Evolutionary conservation across 129 eudicot species (phyloP), one percentile per base, ranked within the genome.

Genomic region (Flaveria sonorensis): DNA sequence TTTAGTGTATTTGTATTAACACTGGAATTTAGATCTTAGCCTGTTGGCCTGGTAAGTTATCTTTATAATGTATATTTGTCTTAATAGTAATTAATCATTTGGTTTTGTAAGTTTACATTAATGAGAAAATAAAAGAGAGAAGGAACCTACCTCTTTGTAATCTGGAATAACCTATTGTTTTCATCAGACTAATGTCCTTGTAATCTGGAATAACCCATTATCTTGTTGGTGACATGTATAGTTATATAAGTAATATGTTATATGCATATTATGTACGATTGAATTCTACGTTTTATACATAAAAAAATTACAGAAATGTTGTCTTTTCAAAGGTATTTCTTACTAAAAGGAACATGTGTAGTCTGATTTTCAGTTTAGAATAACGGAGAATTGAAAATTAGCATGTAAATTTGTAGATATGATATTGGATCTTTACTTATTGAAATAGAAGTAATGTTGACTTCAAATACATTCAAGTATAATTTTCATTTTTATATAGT

Each of bases 401-500:
- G 21, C 69, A 63, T 65, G 70, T 16, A 65, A 65, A 32, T 1
- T 66, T 65, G 71, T 39, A n/a, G 50, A 28, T 36, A 39, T 15
- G 36, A 12, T 62, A 13, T 15, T 30, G 21, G 18, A 45, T 21
- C 19, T 69, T 16, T 70, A 70, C 40, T 68, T 68, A 55, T 70
- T 46, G 11, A 70, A 68, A 43, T 21, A 43, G 23, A 43, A 21
- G 26, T 1, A 0, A 30, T 45, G 39, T 20, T 50, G 36, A 48
- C 36, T 14, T 42, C 10, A n/a, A n/a, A n/a, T n/a, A n/a, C n/a
- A n/a, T n/a, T 20, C 9, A 42, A 55, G 67, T 8, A 55, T 71
- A 43, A 15, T 73, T 57, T 56, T 69, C 7, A 63, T 12, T 51
- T 50, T n/a, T 83, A 61, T 18, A 64, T 92, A 93, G 98, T 93